Conservation (phyloP, 2,329 filamentous ascomycete genomes). For the Paradendryphiella salina region DNA sequence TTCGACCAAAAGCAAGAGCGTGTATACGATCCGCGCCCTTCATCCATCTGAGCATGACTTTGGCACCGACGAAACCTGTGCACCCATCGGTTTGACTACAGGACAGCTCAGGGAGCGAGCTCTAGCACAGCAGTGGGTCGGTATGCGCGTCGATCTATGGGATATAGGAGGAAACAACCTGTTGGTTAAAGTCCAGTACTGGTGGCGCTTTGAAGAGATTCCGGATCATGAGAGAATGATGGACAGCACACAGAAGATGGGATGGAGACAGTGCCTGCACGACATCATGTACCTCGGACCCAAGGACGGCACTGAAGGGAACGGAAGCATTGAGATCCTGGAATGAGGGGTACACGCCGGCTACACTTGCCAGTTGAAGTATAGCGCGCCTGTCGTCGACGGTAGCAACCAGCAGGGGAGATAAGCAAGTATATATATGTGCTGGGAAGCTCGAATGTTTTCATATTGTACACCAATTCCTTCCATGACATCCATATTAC, state of each 20-base stretch:
- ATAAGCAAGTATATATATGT: conserved; percentile 1
- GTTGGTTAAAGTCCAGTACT: conserved; percentile 22
- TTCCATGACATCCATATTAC: not conserved
- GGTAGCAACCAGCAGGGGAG: conserved; percentile 4
- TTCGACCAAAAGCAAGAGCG: not conserved
- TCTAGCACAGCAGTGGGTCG: conserved; percentile 13
- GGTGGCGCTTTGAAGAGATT: conserved; percentile 16
- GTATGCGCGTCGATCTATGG: conserved; percentile 22
- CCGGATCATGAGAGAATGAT: conserved; percentile 1
- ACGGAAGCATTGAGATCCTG: not conserved
- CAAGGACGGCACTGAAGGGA: conserved; percentile 13
- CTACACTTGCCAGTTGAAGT: conserved; percentile 15
- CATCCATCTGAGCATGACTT: conserved; percentile 11
- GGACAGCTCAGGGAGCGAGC: conserved; percentile 3
- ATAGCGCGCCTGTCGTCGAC: conserved; percentile 6
- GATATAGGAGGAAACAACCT: conserved; percentile 6
- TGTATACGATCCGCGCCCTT: conserved; percentile 18
- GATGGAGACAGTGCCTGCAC: conserved; percentile 24
- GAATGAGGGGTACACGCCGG: conserved; percentile 14
- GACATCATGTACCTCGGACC: conserved; percentile 21
- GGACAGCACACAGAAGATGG: not conserved
- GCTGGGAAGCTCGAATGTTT: not conserved
- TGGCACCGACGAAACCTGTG: conserved; percentile 1
- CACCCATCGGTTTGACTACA: conserved; percentile 1
- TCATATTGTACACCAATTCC: not conserved